Conservation (phyloP, 108 stramenopile genomes). For the Nitzschia sp. region DNA sequence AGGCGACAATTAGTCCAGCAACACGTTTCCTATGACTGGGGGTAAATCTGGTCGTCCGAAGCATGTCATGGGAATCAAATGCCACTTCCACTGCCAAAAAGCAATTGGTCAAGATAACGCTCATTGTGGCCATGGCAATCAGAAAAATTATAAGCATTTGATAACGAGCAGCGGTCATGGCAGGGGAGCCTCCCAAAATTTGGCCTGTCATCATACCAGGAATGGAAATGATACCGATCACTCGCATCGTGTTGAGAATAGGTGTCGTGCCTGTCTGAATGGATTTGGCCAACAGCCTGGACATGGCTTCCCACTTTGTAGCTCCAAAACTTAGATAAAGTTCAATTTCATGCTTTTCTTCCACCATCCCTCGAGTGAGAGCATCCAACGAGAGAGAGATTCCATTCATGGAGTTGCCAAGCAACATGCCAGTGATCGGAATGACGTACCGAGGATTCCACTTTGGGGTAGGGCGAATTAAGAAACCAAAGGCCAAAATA, state of each 20-base stretch:
- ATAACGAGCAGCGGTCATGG: conserved; percentile 81
- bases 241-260: conserved; percentile 69
- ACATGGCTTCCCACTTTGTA: conserved; percentile 34
- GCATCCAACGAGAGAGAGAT: conserved; percentile 60
- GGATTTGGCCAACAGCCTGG: conserved; percentile 37
- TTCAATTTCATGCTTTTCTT: conserved; percentile 57
- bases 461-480: conserved; percentile 60
- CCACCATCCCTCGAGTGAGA: conserved; percentile 48
- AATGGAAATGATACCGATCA: conserved; percentile 76
- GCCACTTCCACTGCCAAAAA: background rate
- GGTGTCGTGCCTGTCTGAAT: conserved; percentile 57
- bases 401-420: conserved; percentile 84
- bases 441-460: conserved; percentile 82
- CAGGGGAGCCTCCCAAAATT: conserved; percentile 78
- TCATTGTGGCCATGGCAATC: background rate
- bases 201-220: conserved; percentile 97
- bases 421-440: conserved; percentile 84
- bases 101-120: background rate
- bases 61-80: background rate
- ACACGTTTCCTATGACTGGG: background rate
- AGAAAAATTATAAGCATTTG: conserved; percentile 38
- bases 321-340: conserved; percentile 53
- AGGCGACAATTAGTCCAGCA: conserved; percentile 21
- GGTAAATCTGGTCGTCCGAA: too few species aligned
- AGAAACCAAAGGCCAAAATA: conserved; percentile 64